Evolutionary conservation across 345 rosid genomes (phyloP), one percentile per base, ranked within the genome.

Genomic region (Populus davidiana): DNA sequence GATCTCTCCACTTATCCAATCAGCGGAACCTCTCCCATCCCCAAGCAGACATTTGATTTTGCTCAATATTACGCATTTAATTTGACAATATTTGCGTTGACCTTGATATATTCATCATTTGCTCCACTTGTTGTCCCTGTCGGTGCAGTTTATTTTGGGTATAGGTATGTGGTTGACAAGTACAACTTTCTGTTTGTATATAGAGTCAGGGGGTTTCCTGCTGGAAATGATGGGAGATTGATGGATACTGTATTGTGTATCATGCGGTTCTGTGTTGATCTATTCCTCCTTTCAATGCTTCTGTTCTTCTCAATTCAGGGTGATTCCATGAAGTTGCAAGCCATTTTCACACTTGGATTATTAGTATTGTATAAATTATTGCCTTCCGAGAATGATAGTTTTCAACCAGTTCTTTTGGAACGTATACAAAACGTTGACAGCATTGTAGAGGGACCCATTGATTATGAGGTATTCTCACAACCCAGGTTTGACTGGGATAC

Each of bases 401-500:
- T 83, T 79, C 94, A 87, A 5, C 90, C 94, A n/a, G 89, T 90
- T 50, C 86, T 92, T 38, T 86, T 96, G 78, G 88, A 91, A 77
- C 92, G 90, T 59, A 81, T 93, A 25, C 98, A 93, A 80, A 86
- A 89, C 21, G 78, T 96, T 0, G 97, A 96, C 63, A 89, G 90
- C 85, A 82, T 92, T 80, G 85, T 96, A 61, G 97, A 89, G 25
- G 97, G 98, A 38, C 85, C 94, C 2, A 88, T 88, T 47, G 98
- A 96, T 84, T 93, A 96, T 73, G 99, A 96, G 89, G 87, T 89
- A 79, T 93, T 87, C 81, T 91, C 97, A 35, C 88, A 87, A 59
- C 99, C 99, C 77, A 96, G 86, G 77, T 92, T 96, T 74, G 98
- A 95, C 71, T 95, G 99, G 99, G 99, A 95, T 79, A 87, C 90